Evolutionary conservation across 2,329 filamentous ascomycete genomes (phyloP).

Genomic region (Penicillium glabrum): DNA sequence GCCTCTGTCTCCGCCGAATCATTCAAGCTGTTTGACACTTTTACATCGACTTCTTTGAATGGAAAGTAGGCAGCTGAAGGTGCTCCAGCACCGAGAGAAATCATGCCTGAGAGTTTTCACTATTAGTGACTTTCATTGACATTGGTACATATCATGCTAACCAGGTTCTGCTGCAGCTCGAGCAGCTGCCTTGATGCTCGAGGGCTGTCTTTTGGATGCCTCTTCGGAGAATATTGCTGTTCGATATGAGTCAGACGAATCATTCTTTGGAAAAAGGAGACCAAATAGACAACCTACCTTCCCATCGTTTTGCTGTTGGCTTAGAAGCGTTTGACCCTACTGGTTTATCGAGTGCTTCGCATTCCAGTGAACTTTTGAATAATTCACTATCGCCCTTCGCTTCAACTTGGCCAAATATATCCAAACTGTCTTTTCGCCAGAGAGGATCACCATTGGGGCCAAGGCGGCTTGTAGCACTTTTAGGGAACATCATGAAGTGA

Average conservation of each 20-base stretch:
- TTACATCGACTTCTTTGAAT: neutral
- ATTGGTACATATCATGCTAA: neutral
- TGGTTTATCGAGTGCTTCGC: neutral
- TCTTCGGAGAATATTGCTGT: neutral
- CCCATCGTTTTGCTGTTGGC: neutral
- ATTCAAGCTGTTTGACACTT: neutral
- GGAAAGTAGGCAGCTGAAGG: neutral
- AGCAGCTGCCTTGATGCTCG: conserved; percentile 2
- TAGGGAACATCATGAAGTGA: neutral
- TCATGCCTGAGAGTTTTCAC: neutral
- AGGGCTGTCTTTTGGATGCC: neutral
- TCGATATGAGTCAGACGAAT: neutral
- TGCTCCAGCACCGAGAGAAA: neutral
- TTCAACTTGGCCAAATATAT: neutral
- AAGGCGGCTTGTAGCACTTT: neutral
- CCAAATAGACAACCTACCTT: neutral
- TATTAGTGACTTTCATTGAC: neutral
- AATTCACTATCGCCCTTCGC: neutral
- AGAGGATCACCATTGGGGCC: neutral
- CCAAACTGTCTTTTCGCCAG: neutral
- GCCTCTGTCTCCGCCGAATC: neutral
- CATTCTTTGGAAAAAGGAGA: neutral
- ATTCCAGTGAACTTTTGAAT: neutral
- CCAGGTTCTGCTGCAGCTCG: conserved; percentile 2
- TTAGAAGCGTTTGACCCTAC: neutral